These are phyloP conservation scores for Amanita brunnescens DNA, from an alignment of 768 basidiomycete genomes.

Conservation along the genomic window DNA sequence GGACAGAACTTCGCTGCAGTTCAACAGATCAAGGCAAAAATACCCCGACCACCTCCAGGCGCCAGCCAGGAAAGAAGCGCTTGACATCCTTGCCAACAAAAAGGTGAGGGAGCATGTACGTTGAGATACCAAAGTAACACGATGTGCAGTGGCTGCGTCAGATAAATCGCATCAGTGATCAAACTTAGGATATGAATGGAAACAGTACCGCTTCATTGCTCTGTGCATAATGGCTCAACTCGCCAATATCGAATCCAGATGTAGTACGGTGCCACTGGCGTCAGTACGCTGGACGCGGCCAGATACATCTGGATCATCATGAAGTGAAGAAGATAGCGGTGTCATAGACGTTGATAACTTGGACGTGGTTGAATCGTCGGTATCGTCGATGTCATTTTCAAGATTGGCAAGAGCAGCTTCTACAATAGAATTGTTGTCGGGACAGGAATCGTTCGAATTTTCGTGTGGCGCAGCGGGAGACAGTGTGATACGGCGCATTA, in stretches of 20 bases:
- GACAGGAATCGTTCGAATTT: slow-evolving; percentile 31
- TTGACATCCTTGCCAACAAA: slow-evolving; percentile 74
- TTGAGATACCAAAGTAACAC: slow-evolving; percentile 90
- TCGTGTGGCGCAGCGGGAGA: slow-evolving; percentile 39
- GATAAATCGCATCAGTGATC: slow-evolving; percentile 14
- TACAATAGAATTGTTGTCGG: slow-evolving; percentile 55
- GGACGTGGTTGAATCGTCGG: slow-evolving; percentile 31
- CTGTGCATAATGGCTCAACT: slow-evolving; percentile 39
- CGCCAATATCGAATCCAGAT: slow-evolving; percentile 35
- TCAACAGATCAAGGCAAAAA: slow-evolving; percentile 83
- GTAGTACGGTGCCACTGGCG: slow-evolving; percentile 23
- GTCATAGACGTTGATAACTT: slow-evolving; percentile 33
- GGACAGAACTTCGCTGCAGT: slow-evolving; percentile 79
- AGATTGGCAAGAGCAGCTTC: slow-evolving; percentile 59
- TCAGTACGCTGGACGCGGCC: slow-evolving; percentile 35
- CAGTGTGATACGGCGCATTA: slow-evolving; percentile 45
- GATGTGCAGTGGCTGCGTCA: slow-evolving; percentile 71
- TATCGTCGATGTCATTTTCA: slow-evolving; percentile 57
- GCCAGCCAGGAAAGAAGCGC: slow-evolving; percentile 84
- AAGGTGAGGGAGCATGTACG: slow-evolving; percentile 75
- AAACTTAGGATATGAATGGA: slow-evolving; percentile 5
- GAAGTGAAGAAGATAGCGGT: slow-evolving; percentile 27
- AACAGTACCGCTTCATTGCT: slow-evolving; percentile 39
- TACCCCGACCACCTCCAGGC: slow-evolving; percentile 72
- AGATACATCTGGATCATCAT: slow-evolving; percentile 39